Evolutionary conservation across 2,329 filamentous ascomycete species (phyloP), one percentile per base, ranked within the genome.

Genomic region (Phialophora verrucosa): DNA sequence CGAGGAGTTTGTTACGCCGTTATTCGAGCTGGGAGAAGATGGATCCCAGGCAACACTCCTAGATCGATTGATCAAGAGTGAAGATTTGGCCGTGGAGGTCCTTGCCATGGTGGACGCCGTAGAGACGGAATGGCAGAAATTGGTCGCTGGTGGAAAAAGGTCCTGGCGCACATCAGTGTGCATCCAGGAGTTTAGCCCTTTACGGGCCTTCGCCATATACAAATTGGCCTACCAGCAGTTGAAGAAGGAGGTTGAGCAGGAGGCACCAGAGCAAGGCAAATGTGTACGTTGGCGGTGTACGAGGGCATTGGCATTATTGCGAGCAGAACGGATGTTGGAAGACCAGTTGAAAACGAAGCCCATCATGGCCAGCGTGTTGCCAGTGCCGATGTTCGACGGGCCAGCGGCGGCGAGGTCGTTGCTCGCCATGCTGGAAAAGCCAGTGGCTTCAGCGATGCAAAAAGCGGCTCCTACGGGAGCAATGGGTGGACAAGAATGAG

Each of bases 271-370:
- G 23, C 56, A 59, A 14, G 27, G 25, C 1, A 49, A 31, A 7
- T 59, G 38, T 11, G 25, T 44, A 4, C 27, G 25, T 11, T 59
- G 35, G 56, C 14, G 35, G 10, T 59, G 25, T 47, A 47, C 11
- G 5, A 12, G 20, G 31, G 17, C 17, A 47, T 1, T 59, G 56
- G 56, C 56, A 32, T 17, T 59, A 35, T 6, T 59, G 29, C 42
- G 57, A 14, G 57, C 56, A 4, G 38, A 49, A 38, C 27, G 42
- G 23, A 17, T 17, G 56, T 23, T 59, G 35, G 38, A 59, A 38
- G 20, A 31, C 11, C 56, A 59, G 56, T 11, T 59, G 38, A 14
- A n/a, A n/a, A 47, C 38, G 56, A 47, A 38, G 23, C 56, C 56
- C 20, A 59, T 59, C 35, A 20, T 47, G 20, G 38, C 20, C 4